Evolutionary conservation across 2,329 filamentous ascomycete species (phyloP).

Genomic region (Simplicillium sp.): DNA sequence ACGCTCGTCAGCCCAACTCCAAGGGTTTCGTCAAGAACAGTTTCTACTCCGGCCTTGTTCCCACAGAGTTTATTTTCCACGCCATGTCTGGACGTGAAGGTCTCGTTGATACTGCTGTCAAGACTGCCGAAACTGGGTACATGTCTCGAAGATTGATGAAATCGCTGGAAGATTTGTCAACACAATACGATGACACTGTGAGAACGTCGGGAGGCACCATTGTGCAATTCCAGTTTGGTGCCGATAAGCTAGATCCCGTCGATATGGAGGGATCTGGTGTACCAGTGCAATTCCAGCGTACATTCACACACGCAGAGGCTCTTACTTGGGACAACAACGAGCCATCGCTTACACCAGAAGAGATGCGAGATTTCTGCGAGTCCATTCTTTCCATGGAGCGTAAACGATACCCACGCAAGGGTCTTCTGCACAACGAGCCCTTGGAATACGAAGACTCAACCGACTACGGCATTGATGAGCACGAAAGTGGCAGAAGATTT

Average conservation of each 20-base stretch:
- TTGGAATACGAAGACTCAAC: constrained; percentile 63
- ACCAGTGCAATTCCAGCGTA: constrained; percentile 85
- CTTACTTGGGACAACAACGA: constrained; percentile 74
- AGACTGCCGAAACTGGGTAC: constrained; percentile 97
- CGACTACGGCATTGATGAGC: constrained; percentile 62
- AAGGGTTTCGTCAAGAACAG: constrained; percentile 97
- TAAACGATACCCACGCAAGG: constrained; percentile 49
- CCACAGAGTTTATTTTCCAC: constrained; percentile 95
- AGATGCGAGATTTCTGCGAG: constrained; percentile 62
- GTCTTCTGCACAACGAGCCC: constrained; percentile 49
- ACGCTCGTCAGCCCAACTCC: constrained; percentile 80
- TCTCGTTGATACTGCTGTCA: constrained; percentile 96
- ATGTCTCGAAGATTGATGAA: constrained; percentile 99
- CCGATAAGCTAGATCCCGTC: constrained; percentile 88
- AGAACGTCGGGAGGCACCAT: constrained; percentile 81
- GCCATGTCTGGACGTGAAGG: constrained; percentile 97
- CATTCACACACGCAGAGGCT: constrained; percentile 72
- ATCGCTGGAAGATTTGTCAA: constrained; percentile 87
- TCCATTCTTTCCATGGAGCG: constrained; percentile 60
- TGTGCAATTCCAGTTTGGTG: constrained; percentile 96
- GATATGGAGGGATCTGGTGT: constrained; percentile 95
- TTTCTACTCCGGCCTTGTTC: constrained; percentile 86
- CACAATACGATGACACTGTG: constrained; percentile 89
- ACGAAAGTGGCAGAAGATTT: constrained; percentile 77
- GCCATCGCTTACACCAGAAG: constrained; percentile 59